These are phyloP conservation scores for Pestalotiopsis sp. DNA, from an alignment of 2,329 filamentous ascomycete genomes.

Conservation along the genomic window DNA sequence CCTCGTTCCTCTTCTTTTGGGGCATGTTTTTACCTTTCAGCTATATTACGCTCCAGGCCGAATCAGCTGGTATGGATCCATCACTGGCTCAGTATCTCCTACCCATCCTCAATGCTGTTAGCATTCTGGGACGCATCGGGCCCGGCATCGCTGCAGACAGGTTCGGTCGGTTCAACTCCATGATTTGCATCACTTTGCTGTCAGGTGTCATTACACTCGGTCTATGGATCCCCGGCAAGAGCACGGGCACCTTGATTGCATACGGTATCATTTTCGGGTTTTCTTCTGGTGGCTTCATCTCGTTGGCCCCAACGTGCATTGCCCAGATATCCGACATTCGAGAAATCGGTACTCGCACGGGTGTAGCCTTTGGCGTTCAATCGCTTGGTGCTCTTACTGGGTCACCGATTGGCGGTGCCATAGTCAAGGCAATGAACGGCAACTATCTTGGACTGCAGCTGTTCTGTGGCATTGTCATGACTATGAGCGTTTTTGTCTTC, in stretches of 20 bases:
- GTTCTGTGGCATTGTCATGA: constrained; percentile 60
- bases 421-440: constrained; percentile 55
- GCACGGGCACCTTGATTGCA: constrained; percentile 57
- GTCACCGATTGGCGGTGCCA: constrained; percentile 67
- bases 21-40: constrained; percentile 62
- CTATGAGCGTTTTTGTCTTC: constrained; percentile 26
- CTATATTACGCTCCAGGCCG: constrained; percentile 53
- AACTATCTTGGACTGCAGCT: constrained; percentile 63
- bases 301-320: constrained; percentile 63
- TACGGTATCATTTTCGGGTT: constrained; percentile 69
- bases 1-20: constrained; percentile 57
- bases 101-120: constrained; percentile 60
- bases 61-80: constrained; percentile 43
- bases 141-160: constrained; percentile 50
- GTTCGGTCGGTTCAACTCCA: constrained; percentile 41
- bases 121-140: constrained; percentile 54
- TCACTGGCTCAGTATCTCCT: constrained; percentile 48
- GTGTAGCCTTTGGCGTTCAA: constrained; percentile 63
- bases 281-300: constrained; percentile 64
- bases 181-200: constrained; percentile 48
- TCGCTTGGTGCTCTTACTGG: constrained; percentile 68
- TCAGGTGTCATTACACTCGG: constrained; percentile 41
- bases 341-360: constrained; percentile 70
- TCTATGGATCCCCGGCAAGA: constrained; percentile 44
- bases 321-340: constrained; percentile 72